Percentiles rank a stretch among this genome's conserved stretches.
phyloP scores from a whole-genome alignment of 179 eudicot genomes.

The Spergularia azorica region DNA sequence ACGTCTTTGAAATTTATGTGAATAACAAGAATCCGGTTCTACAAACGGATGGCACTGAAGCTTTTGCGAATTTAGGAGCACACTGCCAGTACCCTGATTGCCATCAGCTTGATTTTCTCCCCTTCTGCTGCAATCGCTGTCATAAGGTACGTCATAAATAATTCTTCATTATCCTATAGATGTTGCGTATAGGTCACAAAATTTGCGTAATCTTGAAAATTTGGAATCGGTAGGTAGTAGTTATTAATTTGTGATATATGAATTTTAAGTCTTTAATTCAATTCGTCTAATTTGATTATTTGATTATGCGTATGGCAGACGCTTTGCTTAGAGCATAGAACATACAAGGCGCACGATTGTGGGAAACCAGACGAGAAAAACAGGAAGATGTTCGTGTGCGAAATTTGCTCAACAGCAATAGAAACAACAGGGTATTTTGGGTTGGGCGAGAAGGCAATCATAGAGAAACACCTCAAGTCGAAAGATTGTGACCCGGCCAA shows the following conservation, averaged over 20 bases:
- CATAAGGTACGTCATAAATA: slow-evolving; percentile 41
- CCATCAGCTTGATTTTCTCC: slow-evolving; percentile 80
- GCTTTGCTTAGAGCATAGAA: slow-evolving; percentile 75
- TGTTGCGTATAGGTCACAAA: background rate
- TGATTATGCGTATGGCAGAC: slow-evolving; percentile 35
- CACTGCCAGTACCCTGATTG: slow-evolving; percentile 74
- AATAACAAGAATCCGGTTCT: background rate
- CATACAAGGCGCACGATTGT: slow-evolving; percentile 68
- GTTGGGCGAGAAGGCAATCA: slow-evolving; percentile 49
- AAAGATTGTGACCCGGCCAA: slow-evolving; percentile 76
- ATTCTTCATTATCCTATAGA: too few species aligned
- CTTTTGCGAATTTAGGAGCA: slow-evolving; percentile 71
- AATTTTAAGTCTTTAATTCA: too few species aligned
- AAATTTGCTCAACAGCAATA: slow-evolving; percentile 61
- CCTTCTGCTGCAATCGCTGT: slow-evolving; percentile 75
- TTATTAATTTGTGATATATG: too few species aligned
- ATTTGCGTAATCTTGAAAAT: background rate
- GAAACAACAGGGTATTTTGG: slow-evolving; percentile 58
- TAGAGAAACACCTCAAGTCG: slow-evolving; percentile 58
- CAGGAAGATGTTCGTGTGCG: slow-evolving; percentile 72
- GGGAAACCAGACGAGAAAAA: slow-evolving; percentile 54
- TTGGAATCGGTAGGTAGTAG: background rate
- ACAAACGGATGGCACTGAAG: slow-evolving; percentile 59
- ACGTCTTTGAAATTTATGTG: background rate
- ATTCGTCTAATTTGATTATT: background rate